Evolutionary conservation across 2,329 filamentous ascomycete genomes (phyloP).

Genomic region (Epichloe sp.): DNA sequence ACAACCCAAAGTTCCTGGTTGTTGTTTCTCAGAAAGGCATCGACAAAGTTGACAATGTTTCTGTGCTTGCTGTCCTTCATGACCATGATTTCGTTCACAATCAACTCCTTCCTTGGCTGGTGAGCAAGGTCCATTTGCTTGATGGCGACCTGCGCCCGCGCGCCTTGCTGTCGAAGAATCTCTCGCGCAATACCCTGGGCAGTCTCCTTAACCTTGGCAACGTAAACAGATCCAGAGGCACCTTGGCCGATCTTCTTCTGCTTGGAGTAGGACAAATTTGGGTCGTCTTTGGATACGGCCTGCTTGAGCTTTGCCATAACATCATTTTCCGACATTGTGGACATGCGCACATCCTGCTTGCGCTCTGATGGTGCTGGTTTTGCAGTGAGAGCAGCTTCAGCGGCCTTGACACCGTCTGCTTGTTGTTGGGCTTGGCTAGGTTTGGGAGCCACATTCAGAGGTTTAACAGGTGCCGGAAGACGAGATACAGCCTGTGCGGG

Average conservation of each 20-base stretch:
- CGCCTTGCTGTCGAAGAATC: conserved; percentile 65
- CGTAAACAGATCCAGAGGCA: conserved; percentile 94
- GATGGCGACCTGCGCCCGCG: conserved; percentile 84
- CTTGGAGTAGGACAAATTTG: conserved; percentile 91
- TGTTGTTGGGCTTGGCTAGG: conserved; percentile 32
- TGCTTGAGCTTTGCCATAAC: conserved; percentile 94
- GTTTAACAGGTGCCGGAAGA: conserved; percentile 56
- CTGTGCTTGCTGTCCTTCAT: conserved; percentile 99
- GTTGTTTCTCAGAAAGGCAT: conserved; percentile 91
- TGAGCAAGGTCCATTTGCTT: conserved; percentile 99
- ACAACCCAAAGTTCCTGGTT: conserved; percentile 97
- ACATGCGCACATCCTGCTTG: conserved; percentile 93
- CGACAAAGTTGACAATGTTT: conserved; percentile 98
- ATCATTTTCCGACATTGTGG: conserved; percentile 91
- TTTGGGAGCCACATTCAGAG: conserved; percentile 65
- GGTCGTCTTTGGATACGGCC: conserved; percentile 90
- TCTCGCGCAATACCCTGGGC: conserved; percentile 76
- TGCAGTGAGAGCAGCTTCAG: conserved; percentile 76
- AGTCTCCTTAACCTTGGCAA: conserved; percentile 85
- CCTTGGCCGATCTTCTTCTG: conserved; percentile 99
- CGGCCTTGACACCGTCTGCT: conserved; percentile 68
- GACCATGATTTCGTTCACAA: conserved; percentile 98
- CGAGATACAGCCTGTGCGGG: conserved; percentile 32
- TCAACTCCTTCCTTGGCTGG: conserved; percentile 93
- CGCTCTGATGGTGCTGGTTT: conserved; percentile 61